Conservation (phyloP, 345 rosid species). For the Zanthoxylum bungeanum region DNA sequence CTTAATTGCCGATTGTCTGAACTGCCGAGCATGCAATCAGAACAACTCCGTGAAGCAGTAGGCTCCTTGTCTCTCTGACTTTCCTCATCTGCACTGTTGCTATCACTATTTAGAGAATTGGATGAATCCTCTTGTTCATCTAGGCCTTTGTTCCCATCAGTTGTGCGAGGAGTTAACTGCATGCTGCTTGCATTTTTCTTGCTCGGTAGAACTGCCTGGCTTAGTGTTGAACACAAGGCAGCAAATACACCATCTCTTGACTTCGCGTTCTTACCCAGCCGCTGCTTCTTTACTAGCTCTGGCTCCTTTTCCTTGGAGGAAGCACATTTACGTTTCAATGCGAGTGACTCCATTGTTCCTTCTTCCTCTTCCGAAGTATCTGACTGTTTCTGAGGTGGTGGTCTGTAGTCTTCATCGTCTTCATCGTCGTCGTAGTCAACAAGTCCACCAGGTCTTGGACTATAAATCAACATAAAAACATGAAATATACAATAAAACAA, state of each 20-base stretch:
- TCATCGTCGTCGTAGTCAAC: constrained; percentile 99
- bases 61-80: constrained; percentile 48
- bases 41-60: constrained; percentile 45
- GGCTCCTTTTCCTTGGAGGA: constrained; percentile 57
- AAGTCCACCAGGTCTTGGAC: constrained; percentile 76
- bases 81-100: constrained; percentile 44
- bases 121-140: constrained; percentile 36
- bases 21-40: constrained; percentile 42
- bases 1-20: constrained; percentile 50
- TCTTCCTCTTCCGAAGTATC: constrained; percentile 64
- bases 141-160: constrained; percentile 35
- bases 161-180: constrained; percentile 22
- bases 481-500: neutral
- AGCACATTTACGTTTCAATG: constrained; percentile 67
- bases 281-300: constrained; percentile 59
- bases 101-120: constrained; percentile 32
- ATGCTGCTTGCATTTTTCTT: constrained; percentile 44
- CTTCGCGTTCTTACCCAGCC: constrained; percentile 54
- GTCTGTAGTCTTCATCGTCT: constrained; percentile 88
- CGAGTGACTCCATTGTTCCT: constrained; percentile 54
- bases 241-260: constrained; percentile 67
- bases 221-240: constrained; percentile 74
- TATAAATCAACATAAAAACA: constrained; percentile 13
- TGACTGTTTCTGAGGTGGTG: constrained; percentile 78
- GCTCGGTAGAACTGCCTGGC: constrained; percentile 78